Evolutionary conservation across 2,329 filamentous ascomycete genomes (phyloP), one percentile per base, ranked within the genome.

Genomic region (Seiridium unicorne): DNA sequence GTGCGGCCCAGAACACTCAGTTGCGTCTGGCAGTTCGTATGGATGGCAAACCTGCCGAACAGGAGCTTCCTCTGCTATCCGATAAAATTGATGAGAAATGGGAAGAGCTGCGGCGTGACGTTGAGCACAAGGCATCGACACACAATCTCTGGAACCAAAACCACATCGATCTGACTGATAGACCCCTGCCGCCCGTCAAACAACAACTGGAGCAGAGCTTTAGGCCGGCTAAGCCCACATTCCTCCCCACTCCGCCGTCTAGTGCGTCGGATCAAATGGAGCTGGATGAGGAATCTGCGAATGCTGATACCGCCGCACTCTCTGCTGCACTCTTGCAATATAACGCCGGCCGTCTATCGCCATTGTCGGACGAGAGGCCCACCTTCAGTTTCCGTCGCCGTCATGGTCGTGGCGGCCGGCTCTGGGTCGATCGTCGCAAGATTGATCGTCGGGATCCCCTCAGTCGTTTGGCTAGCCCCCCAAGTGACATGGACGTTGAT

Each of bases 71-170:
- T 40, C 81, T 88, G 64, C 78, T 97, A 64, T 84, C 90, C 62
- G 92, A 97, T 68, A 85, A 92, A 67, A 83, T 90, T 59, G 87
- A 87, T 48, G 91, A 96, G 74, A 92, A 91, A 74, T 89, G 94
- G 66, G 92, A 90, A 66, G 87, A 91, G 68, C 87, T 97, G 66
- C 84, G 89, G 63, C 83, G 83, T 64, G 92, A 96, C 70, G 92
- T 98, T 72, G 91, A 96, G 74, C 87, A 87, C 68, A 94, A 96
- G 76, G 88, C 96, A 58, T 84, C 89, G 68, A 94, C 95, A 76
- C 94, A 97, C 77, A 87, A 90, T 68, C 88, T 90, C 73, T 97
- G 94, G 93, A 97, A 97, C 76, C 84, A 91, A 68, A 90, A 91
- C 70, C 93, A 92, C 79, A 85, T 96, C 69, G 93, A 98, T 77